Conservation (phyloP, 2,329 filamentous ascomycete species). For the Botrytis paeoniae region DNA sequence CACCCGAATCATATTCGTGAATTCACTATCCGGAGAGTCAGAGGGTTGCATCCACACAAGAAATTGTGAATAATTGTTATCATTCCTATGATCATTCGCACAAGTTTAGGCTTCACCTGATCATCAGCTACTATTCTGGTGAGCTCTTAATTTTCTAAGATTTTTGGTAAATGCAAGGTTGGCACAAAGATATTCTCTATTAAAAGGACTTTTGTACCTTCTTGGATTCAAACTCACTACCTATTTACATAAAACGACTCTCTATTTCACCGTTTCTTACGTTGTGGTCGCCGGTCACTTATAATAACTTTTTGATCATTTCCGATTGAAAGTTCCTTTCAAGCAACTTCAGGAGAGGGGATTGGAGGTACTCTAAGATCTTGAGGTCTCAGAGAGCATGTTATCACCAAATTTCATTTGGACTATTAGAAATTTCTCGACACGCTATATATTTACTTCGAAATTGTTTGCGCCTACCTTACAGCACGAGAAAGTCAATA, state of each 20-base stretch:
- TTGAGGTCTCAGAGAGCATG: not conserved
- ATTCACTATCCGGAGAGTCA: not conserved
- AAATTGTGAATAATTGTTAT: not conserved
- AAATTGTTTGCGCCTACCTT: not conserved
- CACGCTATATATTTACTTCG: not conserved
- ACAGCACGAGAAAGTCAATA: not conserved
- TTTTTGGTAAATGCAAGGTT: not conserved
- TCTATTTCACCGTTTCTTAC: not conserved
- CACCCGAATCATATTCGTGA: not conserved
- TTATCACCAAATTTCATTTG: not conserved
- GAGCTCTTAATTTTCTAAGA: not conserved
- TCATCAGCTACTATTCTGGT: not conserved
- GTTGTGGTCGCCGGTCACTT: not conserved
- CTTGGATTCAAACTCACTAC: not conserved
- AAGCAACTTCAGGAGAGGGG: no score
- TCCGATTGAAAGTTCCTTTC: not conserved
- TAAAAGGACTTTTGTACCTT: not conserved
- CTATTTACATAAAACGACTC: not conserved
- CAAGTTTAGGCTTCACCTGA: not conserved
- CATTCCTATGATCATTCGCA: not conserved
- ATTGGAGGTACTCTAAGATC: rapidly evolving
- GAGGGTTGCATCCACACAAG: not conserved
- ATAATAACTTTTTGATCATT: not conserved
- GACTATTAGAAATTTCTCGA: not conserved
- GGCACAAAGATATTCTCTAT: not conserved